Percentiles rank a stretch among this genome's conserved stretches.
Conservation (phyloP, 208 protist species). For the Crithidia bombi region DNA sequence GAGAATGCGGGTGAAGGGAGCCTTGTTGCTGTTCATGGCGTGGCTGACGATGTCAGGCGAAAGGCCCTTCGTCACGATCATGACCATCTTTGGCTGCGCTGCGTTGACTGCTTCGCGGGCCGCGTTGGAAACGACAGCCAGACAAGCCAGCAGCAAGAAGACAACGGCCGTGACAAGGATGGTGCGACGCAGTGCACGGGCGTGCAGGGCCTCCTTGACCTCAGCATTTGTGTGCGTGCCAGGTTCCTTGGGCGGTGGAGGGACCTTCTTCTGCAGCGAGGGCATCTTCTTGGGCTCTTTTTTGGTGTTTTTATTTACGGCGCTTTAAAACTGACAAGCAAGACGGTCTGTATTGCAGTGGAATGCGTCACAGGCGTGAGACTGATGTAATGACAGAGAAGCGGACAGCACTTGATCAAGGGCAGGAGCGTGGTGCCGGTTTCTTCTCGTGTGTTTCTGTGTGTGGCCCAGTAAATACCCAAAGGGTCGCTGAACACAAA, state of each 20-base stretch:
- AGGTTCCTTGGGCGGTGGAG: slow-evolving; percentile 51
- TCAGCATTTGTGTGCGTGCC: slow-evolving; percentile 74
- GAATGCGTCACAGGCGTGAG: no score
- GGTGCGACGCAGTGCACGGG: slow-evolving; percentile 60
- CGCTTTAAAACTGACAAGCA: no score
- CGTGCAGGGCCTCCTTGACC: slow-evolving; percentile 72
- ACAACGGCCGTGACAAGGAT: slow-evolving; percentile 66
- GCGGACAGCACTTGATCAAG: no score
- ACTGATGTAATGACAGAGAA: no score
- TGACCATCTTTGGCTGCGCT: slow-evolving; percentile 43
- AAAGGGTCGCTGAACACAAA: no score
- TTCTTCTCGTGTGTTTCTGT: no score
- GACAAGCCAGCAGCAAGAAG: slow-evolving; percentile 62
- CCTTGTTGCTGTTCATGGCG: slow-evolving; percentile 67
- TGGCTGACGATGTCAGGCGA: slow-evolving; percentile 31
- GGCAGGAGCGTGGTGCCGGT: no score
- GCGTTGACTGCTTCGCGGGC: slow-evolving; percentile 34
- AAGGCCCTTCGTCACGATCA: slow-evolving; percentile 59
- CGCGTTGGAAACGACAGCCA: slow-evolving; percentile 68
- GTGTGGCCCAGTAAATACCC: no score
- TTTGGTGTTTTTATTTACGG: background rate
- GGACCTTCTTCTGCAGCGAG: slow-evolving; percentile 38
- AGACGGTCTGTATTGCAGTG: background rate
- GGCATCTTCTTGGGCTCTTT: slow-evolving; percentile 12
- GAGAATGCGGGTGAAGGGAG: slow-evolving; percentile 62